Percentiles rank a stretch among this genome's conserved stretches.
Evolutionary conservation across 176 grass and related monocot species (phyloP).

Genomic region (Rhynchospora breviuscula): DNA sequence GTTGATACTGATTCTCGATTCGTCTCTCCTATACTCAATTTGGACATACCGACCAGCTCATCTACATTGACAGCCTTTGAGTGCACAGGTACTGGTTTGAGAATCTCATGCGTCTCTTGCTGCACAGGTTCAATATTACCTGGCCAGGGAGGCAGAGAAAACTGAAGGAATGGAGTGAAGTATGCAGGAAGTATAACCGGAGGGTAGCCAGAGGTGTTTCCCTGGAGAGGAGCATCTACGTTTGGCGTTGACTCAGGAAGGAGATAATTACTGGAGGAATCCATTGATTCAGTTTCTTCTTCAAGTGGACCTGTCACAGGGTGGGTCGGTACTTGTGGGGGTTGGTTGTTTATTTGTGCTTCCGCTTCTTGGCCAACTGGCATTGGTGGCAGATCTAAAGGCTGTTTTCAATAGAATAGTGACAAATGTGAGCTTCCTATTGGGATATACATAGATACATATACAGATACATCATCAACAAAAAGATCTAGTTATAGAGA

Average conservation of each 20-base stretch:
- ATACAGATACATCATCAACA: not conserved
- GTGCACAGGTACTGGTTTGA: constrained; percentile 78
- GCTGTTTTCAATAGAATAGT: constrained; percentile 41
- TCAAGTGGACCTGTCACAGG: constrained; percentile 26
- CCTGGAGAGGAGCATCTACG: constrained; percentile 32
- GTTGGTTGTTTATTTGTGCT: constrained; percentile 48
- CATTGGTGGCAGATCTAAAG: constrained; percentile 60
- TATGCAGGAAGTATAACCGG: constrained; percentile 67
- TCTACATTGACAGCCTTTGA: constrained; percentile 88
- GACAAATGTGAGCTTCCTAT: constrained; percentile 11
- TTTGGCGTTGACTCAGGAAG: constrained; percentile 30
- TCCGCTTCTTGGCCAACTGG: constrained; percentile 64
- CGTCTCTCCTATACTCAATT: constrained; percentile 71
- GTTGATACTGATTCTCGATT: constrained; percentile 42
- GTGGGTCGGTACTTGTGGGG: constrained; percentile 19
- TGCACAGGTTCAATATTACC: constrained; percentile 38
- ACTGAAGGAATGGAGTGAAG: constrained; percentile 72
- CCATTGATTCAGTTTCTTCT: constrained; percentile 70
- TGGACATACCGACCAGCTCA: constrained; percentile 84
- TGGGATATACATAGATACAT: not conserved
- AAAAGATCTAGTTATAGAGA: not conserved
- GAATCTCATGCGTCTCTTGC: constrained; percentile 71
- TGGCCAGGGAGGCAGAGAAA: constrained; percentile 71
- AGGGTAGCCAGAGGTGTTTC: constrained; percentile 42
- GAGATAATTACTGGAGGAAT: constrained; percentile 53